phyloP scores from a whole-genome alignment of 1,139 yeast species.

The Hemisphaericaspora subhashii region DNA sequence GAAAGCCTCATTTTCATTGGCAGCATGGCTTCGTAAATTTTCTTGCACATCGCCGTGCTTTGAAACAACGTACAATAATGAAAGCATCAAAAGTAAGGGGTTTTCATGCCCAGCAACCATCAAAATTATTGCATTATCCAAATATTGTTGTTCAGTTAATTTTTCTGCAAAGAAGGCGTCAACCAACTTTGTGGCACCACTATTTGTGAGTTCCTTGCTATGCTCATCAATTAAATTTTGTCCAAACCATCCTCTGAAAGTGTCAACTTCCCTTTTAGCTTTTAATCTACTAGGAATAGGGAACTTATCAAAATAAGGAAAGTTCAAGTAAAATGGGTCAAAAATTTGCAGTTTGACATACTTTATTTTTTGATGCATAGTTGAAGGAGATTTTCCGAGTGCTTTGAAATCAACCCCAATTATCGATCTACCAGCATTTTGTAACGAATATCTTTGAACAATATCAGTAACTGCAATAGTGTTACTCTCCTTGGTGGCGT shows the following conservation, averaged over 20 bases:
- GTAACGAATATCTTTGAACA: constrained; percentile 49
- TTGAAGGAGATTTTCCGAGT: constrained; percentile 23
- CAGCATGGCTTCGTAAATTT: constrained; percentile 32
- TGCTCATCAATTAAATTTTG: constrained; percentile 19
- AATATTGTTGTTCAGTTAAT: constrained; percentile 47
- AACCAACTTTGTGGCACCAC: constrained; percentile 33
- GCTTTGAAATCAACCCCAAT: constrained; percentile 50
- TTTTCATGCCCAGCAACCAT: constrained; percentile 67
- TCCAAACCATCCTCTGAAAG: constrained; percentile 38
- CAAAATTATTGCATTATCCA: constrained; percentile 58
- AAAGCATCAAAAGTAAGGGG: constrained; percentile 53
- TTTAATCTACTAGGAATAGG: constrained; percentile 50
- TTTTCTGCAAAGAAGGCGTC: constrained; percentile 35
- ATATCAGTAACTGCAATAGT: constrained; percentile 35
- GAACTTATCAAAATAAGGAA: constrained; percentile 52
- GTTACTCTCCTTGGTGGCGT: constrained; percentile 8
- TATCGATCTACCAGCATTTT: constrained; percentile 51
- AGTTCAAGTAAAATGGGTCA: constrained; percentile 54
- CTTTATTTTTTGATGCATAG: constrained; percentile 40
- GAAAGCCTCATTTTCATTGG: constrained; percentile 12
- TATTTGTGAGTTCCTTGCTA: constrained; percentile 3
- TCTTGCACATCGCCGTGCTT: constrained; percentile 39
- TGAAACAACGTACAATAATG: constrained; percentile 48
- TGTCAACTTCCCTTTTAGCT: constrained; percentile 45
- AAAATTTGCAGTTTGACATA: constrained; percentile 55